Percentiles rank a stretch among this genome's conserved stretches.
Conservation (phyloP, 495 filamentous ascomycete species). For the Glarea lozoyensis region DNA sequence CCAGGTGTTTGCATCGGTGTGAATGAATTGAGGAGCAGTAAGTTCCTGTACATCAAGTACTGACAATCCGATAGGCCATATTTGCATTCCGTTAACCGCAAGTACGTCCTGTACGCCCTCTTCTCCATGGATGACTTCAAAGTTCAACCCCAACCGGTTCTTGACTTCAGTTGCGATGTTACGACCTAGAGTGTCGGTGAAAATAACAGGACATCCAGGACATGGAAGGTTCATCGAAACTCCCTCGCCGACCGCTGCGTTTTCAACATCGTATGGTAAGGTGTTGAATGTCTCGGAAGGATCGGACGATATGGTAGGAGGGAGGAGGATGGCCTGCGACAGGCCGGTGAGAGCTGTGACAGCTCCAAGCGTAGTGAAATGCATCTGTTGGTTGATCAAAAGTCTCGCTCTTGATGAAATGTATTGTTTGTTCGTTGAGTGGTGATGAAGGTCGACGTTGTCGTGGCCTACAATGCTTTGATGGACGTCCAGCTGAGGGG, state of each 20-base stretch:
- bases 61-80: slow-evolving; percentile 16
- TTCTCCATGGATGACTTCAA: slow-evolving; percentile 13
- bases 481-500: no score
- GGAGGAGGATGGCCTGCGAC: slow-evolving; percentile 15
- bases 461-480: no score
- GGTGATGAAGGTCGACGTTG: not conserved
- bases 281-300: slow-evolving; percentile 15
- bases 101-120: slow-evolving; percentile 8
- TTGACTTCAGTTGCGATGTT: slow-evolving; percentile 9
- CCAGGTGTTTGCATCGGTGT: slow-evolving; percentile 5
- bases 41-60: slow-evolving; percentile 9
- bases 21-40: slow-evolving; percentile 13
- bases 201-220: slow-evolving; percentile 17
- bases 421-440: not conserved
- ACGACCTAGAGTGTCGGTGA: slow-evolving; percentile 8
- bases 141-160: slow-evolving; percentile 15
- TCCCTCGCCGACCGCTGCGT: slow-evolving; percentile 4
- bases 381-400: slow-evolving; percentile 10
- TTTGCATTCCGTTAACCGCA: slow-evolving; percentile 15
- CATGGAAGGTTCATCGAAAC: no score
- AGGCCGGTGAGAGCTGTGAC: slow-evolving; percentile 1
- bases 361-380: slow-evolving; percentile 11
- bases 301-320: slow-evolving; percentile 12
- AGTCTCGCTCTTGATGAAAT: not conserved
- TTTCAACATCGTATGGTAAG: slow-evolving; percentile 15